Evolutionary conservation across 257 asterid species (phyloP).

Genomic region (Perilla frutescens): DNA sequence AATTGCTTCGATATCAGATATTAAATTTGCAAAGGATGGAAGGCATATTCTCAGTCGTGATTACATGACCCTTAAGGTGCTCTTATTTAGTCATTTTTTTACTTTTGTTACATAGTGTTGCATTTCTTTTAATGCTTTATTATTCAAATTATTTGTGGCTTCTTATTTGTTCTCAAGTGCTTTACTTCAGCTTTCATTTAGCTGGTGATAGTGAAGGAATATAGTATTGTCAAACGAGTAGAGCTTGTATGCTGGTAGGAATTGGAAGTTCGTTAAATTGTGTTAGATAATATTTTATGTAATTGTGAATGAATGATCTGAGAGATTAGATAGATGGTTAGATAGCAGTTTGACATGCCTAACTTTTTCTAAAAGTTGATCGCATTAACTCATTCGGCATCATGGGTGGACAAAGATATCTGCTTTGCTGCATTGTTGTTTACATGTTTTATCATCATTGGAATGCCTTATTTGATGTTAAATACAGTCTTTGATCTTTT

Average conservation of each 20-base stretch:
- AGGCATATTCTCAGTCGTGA: constrained; percentile 96
- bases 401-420: constrained; percentile 12
- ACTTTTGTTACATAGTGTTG: background rate
- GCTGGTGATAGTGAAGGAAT: constrained; percentile 27
- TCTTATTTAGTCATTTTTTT: constrained; percentile 21
- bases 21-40: constrained; percentile 93
- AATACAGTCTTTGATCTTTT: constrained; percentile 16
- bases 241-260: constrained; percentile 23
- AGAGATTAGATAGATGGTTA: background rate
- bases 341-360: constrained; percentile 8
- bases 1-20: constrained; percentile 98
- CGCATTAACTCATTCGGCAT: background rate
- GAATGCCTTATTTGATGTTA: constrained; percentile 1
- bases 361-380: constrained; percentile 12
- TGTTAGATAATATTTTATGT: background rate
- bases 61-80: constrained; percentile 99
- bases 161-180: constrained; percentile 22
- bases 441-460: constrained; percentile 12
- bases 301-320: background rate
- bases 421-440: constrained; percentile 6
- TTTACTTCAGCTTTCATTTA: constrained; percentile 13
- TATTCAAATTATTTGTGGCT: constrained; percentile 11
- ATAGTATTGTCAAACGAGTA: constrained; percentile 20
- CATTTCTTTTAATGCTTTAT: constrained; percentile 15
- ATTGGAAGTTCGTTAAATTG: background rate